Percentiles rank a stretch among this genome's conserved stretches.
These are phyloP conservation scores for Colletotrichum musicola DNA, from an alignment of 2,329 filamentous ascomycete genomes.

Conservation along the genomic window DNA sequence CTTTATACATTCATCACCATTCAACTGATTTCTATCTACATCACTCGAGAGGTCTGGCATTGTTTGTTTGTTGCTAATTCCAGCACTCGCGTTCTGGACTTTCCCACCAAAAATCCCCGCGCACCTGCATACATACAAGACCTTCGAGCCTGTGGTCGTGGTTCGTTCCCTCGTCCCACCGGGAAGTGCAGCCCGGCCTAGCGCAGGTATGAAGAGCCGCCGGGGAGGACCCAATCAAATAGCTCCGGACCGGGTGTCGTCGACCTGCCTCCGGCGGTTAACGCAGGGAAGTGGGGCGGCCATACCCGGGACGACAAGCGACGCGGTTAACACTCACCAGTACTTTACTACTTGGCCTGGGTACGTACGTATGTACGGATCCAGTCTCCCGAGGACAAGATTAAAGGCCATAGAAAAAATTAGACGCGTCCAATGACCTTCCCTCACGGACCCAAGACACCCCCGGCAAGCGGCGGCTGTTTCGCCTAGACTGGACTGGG, in stretches of 20 bases:
- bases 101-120: not conserved
- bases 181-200: conserved; percentile 4
- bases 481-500: conserved; percentile 1
- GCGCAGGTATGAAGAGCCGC: conserved; percentile 38
- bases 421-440: conserved; percentile 29
- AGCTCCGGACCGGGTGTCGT: conserved; percentile 2
- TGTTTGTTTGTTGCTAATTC: conserved; percentile 36
- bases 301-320: conserved; percentile 26
- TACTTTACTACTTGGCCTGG: no score
- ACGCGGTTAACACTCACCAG: conserved; percentile 20
- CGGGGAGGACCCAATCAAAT: conserved; percentile 27
- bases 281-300: conserved; percentile 14
- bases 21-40: not conserved
- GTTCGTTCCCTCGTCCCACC: not conserved
- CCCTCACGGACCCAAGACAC: not conserved
- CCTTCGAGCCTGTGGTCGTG: not conserved
- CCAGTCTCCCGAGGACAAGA: no score
- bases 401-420: not conserved
- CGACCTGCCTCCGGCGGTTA: conserved; percentile 25
- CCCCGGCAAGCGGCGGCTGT: conserved; percentile 16
- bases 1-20: conserved; percentile 28
- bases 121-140: conserved; percentile 6
- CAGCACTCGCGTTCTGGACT: conserved; percentile 28
- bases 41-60: not conserved
- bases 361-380: no score